Conservation (phyloP, 2,329 filamentous ascomycete genomes). For the Lasiodiplodia hormozganensis region DNA sequence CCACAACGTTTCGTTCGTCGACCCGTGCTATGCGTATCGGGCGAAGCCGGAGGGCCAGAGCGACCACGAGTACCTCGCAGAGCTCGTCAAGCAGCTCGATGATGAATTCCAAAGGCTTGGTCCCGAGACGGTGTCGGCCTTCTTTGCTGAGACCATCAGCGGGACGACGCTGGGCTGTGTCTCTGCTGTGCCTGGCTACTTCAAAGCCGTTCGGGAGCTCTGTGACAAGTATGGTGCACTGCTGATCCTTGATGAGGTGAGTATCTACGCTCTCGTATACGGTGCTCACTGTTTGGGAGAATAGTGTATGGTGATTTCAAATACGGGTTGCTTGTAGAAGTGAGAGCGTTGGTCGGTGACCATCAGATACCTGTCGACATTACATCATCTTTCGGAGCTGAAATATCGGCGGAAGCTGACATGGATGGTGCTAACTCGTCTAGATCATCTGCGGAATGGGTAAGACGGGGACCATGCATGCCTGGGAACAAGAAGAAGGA, state of each 20-base stretch:
- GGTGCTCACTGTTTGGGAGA: background rate
- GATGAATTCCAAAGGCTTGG: constrained; percentile 46
- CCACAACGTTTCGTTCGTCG: constrained; percentile 39
- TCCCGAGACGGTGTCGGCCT: constrained; percentile 55
- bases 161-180: constrained; percentile 60
- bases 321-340: background rate
- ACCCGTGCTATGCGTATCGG: constrained; percentile 45
- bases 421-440: background rate
- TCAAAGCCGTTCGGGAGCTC: constrained; percentile 59
- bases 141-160: constrained; percentile 60
- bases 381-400: background rate
- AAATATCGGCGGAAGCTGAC: background rate
- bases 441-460: constrained; percentile 47
- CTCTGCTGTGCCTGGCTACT: constrained; percentile 60
- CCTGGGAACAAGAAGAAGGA: constrained; percentile 35
- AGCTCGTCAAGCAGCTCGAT: constrained; percentile 52
- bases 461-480: constrained; percentile 39
- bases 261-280: background rate
- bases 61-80: constrained; percentile 49
- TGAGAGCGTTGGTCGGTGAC: background rate
- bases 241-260: constrained; percentile 56
- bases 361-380: background rate
- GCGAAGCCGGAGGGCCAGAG: constrained; percentile 44
- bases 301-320: background rate
- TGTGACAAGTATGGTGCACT: constrained; percentile 64